Base-by-base conservation (phyloP, 1,139 yeast species). In the Taphrina communis region DNA sequence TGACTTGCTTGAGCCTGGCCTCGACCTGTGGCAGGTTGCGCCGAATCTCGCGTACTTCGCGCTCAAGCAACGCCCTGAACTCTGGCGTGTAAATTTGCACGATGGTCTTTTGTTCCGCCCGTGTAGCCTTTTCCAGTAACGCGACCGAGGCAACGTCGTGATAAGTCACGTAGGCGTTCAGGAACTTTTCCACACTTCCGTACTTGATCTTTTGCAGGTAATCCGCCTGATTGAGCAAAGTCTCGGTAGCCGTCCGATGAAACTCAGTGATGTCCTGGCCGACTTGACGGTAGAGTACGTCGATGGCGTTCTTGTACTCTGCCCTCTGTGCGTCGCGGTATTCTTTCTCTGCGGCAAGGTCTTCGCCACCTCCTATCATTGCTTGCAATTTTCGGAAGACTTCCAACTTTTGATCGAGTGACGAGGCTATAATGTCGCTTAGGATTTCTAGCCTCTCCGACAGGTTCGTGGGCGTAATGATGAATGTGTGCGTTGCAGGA, bases 111-210 rank as follows among this genome's bases (percentile, higher is more conserved):
- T 58, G 21, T 3, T 31, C 36, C 25, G 42, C 6, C 1, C 53
- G 38, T 14, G 42, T 31, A 2, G 52, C 41, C 31, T 42, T 58
- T 14, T 46, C 41, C 11, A 58, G 42, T 11, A 58, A 31, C 9
- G 62, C 53, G 11, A 14, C 8, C 41, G 62, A 44, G 14, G 62
- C 62, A 7, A 19, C 62, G n/a, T 58, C 62, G 31, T 58, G 62
- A 17, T 44, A 58, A 6, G 51, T 46, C 51, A 58, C 9, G 35
- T 44, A 58, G 12, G 62, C 9, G 21, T 46, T 19, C 36, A 44
- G 12, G 42, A 58, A 58, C 14, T 35, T 19, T n/a, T 58, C 62
- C 39, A 58, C 53, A 58, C 52, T 25, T 9, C 62, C 62, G 53
- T 58, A 48, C 62, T 58, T 58, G 52, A 58, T 21, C 9, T 25